Conservation (phyloP, 345 rosid genomes). For the rapeseed (Brassica napus) region Da-Ae NC_063452.1:61171501-61172000, state of each 20-base stretch:
- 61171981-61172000: constrained; percentile 73
- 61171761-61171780: background rate
- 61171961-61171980: constrained; percentile 72
- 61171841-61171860: too few relatives aligned
- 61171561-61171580: constrained; percentile 75
- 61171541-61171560: constrained; percentile 97
- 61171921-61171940: constrained; percentile 67
- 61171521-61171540: constrained; percentile 73
- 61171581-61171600: constrained; percentile 85
- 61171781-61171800: too few relatives aligned
- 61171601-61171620: constrained; percentile 92
- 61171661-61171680: constrained; percentile 95
- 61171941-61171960: constrained; percentile 92
- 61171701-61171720: constrained; percentile 82
- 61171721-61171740: constrained; percentile 93
- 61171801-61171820: too few relatives aligned
- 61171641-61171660: constrained; percentile 67
- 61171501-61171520: constrained; percentile 61
- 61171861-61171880: constrained; percentile 52
- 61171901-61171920: constrained; percentile 59
- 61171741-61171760: constrained; percentile 83
- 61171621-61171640: constrained; percentile 86
- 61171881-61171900: constrained; percentile 78
- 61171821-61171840: too few relatives aligned
- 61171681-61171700: constrained; percentile 82